Conservation (phyloP, 305 asterid species). For the Fraxinus nigra region DNA sequence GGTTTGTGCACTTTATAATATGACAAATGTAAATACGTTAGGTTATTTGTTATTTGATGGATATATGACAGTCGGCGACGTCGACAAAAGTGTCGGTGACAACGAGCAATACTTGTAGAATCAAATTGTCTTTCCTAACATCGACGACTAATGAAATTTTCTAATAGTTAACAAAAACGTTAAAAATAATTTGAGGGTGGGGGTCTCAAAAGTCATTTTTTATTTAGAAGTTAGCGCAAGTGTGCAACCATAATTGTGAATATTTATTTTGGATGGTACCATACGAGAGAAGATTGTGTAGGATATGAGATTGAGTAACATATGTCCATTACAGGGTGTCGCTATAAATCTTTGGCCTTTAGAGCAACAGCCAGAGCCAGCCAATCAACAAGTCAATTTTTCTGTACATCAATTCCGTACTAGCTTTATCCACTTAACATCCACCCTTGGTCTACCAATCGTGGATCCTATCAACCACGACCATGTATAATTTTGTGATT, state of each 20-base stretch:
- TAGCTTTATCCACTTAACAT: slow-evolving; percentile 29
- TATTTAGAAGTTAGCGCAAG: background rate
- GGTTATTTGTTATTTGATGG: too few relatives aligned
- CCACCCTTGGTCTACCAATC: background rate
- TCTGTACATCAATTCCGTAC: slow-evolving; percentile 42
- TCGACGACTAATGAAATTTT: background rate
- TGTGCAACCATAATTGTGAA: background rate
- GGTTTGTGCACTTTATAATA: too few relatives aligned
- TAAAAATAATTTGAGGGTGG: background rate
- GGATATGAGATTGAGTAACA: slow-evolving; percentile 5
- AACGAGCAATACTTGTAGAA: background rate
- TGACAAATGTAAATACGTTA: too few relatives aligned
- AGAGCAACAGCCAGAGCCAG: background rate
- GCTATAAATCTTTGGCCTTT: slow-evolving; percentile 26
- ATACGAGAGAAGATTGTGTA: slow-evolving; percentile 8
- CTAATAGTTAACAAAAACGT: background rate
- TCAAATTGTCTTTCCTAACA: background rate
- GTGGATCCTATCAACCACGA: background rate
- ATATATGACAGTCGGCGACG: too few relatives aligned
- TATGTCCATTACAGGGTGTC: slow-evolving; percentile 33
- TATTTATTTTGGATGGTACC: background rate
- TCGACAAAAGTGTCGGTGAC: too few relatives aligned
- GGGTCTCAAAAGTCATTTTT: background rate
- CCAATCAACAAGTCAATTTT: slow-evolving; percentile 34
- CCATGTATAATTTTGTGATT: background rate